phyloP scores from a whole-genome alignment of 768 basidiomycete genomes.

The Mycena haematopus region DNA sequence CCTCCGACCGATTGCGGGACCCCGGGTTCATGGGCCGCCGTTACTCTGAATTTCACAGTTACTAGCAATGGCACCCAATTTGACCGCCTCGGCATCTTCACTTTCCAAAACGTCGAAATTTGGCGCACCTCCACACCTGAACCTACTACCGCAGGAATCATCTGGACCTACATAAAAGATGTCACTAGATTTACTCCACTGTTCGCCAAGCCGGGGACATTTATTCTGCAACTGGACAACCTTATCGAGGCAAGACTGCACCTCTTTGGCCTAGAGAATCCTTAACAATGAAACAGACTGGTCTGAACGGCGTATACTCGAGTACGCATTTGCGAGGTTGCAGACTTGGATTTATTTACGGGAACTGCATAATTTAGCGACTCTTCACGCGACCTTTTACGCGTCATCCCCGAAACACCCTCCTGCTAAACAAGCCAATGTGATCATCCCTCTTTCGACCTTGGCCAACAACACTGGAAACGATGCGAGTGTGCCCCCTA shows the following conservation, averaged over 20 bases:
- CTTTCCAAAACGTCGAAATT: slow-evolving; percentile 77
- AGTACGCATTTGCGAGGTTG: slow-evolving; percentile 46
- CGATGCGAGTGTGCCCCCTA: slow-evolving; percentile 77
- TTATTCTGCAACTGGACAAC: slow-evolving; percentile 80
- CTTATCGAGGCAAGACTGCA: slow-evolving; percentile 42
- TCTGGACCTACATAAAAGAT: slow-evolving; percentile 82
- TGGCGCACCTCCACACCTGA: slow-evolving; percentile 86
- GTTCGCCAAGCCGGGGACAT: slow-evolving; percentile 69
- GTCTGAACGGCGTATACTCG: slow-evolving; percentile 71
- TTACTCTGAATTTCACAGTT: slow-evolving; percentile 79
- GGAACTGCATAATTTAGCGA: slow-evolving; percentile 48
- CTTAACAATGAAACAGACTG: slow-evolving; percentile 37
- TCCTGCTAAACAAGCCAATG: slow-evolving; percentile 62
- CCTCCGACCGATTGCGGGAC: slow-evolving; percentile 77
- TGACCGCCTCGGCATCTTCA: slow-evolving; percentile 74
- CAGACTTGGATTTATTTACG: neutral
- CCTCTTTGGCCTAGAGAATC: too few relatives aligned
- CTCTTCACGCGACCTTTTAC: slow-evolving; percentile 75
- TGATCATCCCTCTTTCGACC: slow-evolving; percentile 76
- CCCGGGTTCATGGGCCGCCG: slow-evolving; percentile 74
- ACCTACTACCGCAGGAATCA: slow-evolving; percentile 74
- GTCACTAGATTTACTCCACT: slow-evolving; percentile 75
- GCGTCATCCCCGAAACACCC: slow-evolving; percentile 62
- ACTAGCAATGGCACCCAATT: slow-evolving; percentile 81
- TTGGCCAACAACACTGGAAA: slow-evolving; percentile 67